A percentile compares a stretch with the other conserved stretches of the same genome.
Evolutionary conservation across 2,329 filamentous ascomycete genomes (phyloP).

Genomic region (Epichloe amarillans): DNA sequence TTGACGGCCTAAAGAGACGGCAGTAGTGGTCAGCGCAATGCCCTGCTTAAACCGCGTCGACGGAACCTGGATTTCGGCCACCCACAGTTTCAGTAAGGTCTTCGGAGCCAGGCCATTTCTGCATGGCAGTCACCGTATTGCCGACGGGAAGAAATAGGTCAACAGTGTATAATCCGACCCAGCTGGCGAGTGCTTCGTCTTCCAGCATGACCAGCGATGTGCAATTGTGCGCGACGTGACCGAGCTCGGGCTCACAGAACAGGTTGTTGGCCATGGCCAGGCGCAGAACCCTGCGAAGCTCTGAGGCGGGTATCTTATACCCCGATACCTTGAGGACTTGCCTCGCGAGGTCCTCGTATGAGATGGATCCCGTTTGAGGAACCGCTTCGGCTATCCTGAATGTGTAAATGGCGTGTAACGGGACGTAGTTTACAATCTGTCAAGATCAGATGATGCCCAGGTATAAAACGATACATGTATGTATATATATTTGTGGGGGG

Average conservation of each 20-base stretch:
- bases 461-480: too few species aligned
- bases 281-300: constrained; percentile 24
- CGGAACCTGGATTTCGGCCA: not conserved
- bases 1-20: constrained; percentile 13
- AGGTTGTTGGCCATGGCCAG: constrained; percentile 25
- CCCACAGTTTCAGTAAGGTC: constrained; percentile 20
- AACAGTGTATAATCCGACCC: constrained; percentile 17
- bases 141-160: constrained; percentile 19
- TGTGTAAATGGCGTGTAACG: constrained; percentile 18
- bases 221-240: constrained; percentile 26
- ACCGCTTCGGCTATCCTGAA: constrained; percentile 19
- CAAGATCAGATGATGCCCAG: not conserved
- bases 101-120: constrained; percentile 22
- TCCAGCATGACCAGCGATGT: constrained; percentile 18
- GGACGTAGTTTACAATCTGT: constrained; percentile 15
- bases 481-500: too few species aligned
- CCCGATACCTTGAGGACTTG: constrained; percentile 19
- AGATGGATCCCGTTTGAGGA: constrained; percentile 14
- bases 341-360: constrained; percentile 14
- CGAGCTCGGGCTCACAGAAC: constrained; percentile 24
- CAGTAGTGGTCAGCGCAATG: too few species aligned
- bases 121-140: constrained; percentile 20
- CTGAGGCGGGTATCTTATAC: constrained; percentile 20
- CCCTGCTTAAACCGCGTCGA: too few species aligned
- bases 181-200: constrained; percentile 15